phyloP scores from a whole-genome alignment of 1,284 basidiomycete genomes.

The Sphagnurus paluster region DNA sequence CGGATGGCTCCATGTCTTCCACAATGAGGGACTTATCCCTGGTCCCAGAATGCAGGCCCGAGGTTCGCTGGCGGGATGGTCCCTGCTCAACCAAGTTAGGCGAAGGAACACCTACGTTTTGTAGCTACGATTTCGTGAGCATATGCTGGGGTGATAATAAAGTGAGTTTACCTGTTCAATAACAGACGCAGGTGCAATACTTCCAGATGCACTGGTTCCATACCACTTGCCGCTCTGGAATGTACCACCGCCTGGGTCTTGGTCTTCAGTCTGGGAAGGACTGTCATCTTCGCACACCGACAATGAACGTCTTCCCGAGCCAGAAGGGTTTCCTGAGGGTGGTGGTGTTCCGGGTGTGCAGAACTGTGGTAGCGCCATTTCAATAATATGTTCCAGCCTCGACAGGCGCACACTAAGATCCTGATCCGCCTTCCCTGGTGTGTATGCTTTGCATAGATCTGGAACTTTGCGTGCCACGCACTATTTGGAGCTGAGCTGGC shows the following conservation, averaged over 20 bases:
- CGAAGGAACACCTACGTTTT: constrained; percentile 53
- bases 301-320: constrained; percentile 41
- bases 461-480: constrained; percentile 82
- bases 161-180: constrained; percentile 65
- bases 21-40: constrained; percentile 33
- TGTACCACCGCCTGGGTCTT: constrained; percentile 70
- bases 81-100: constrained; percentile 20
- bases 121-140: constrained; percentile 40
- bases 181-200: constrained; percentile 73
- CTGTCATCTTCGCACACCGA: constrained; percentile 63
- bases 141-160: constrained; percentile 1
- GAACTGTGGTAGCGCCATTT: constrained; percentile 74
- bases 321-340: constrained; percentile 28
- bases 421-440: constrained; percentile 80
- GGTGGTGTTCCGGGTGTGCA: constrained; percentile 41
- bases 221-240: constrained; percentile 84
- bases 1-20: constrained; percentile 62
- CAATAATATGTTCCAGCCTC: constrained; percentile 77
- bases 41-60: constrained; percentile 25
- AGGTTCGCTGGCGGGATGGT: constrained; percentile 17
- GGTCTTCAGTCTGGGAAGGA: constrained; percentile 68
- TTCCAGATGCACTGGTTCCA: constrained; percentile 77
- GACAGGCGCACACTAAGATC: constrained; percentile 71
- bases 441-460: constrained; percentile 82
- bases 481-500: constrained; percentile 34